Evolutionary conservation across 2,329 filamentous ascomycete genomes (phyloP).

Genomic region (Colletotrichum eremochloae): DNA sequence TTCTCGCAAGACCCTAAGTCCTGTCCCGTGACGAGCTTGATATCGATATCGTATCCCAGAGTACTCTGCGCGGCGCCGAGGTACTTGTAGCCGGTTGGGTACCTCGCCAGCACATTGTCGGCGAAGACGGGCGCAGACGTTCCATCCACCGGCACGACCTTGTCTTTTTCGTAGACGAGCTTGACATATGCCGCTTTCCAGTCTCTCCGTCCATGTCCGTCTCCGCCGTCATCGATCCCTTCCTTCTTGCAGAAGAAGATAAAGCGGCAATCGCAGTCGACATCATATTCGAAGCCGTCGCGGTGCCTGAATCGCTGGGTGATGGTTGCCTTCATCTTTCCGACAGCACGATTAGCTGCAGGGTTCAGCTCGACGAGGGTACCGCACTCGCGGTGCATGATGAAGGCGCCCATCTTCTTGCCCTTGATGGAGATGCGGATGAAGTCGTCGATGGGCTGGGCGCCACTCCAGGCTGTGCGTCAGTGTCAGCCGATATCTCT

Average conservation of each 20-base stretch:
- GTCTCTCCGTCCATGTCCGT: slow-evolving; percentile 24
- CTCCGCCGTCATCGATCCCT: slow-evolving; percentile 4
- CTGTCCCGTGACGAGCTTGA: slow-evolving; percentile 55
- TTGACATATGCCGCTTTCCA: slow-evolving; percentile 62
- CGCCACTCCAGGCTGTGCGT: slow-evolving; percentile 59
- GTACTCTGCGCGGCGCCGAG: slow-evolving; percentile 61
- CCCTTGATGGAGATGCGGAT: slow-evolving; percentile 61
- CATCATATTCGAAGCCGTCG: slow-evolving; percentile 57
- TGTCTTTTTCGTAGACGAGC: slow-evolving; percentile 65
- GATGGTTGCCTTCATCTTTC: slow-evolving; percentile 68
- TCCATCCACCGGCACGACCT: slow-evolving; percentile 61
- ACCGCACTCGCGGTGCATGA: slow-evolving; percentile 69
- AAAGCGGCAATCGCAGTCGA: slow-evolving; percentile 65
- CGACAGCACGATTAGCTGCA: slow-evolving; percentile 57
- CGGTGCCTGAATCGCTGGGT: slow-evolving; percentile 60
- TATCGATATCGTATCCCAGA: slow-evolving; percentile 60
- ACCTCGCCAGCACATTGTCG: slow-evolving; percentile 53
- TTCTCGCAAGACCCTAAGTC: slow-evolving; percentile 52
- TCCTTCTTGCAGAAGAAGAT: slow-evolving; percentile 60
- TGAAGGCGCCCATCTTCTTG: slow-evolving; percentile 65
- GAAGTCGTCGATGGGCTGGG: slow-evolving; percentile 56
- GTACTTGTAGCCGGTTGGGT: slow-evolving; percentile 61
- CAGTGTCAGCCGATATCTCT: neutral
- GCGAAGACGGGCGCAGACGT: slow-evolving; percentile 54
- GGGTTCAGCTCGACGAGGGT: slow-evolving; percentile 60